phyloP scores from a whole-genome alignment of 106 monocot genomes.

The Dendrobium catenatum region DNA sequence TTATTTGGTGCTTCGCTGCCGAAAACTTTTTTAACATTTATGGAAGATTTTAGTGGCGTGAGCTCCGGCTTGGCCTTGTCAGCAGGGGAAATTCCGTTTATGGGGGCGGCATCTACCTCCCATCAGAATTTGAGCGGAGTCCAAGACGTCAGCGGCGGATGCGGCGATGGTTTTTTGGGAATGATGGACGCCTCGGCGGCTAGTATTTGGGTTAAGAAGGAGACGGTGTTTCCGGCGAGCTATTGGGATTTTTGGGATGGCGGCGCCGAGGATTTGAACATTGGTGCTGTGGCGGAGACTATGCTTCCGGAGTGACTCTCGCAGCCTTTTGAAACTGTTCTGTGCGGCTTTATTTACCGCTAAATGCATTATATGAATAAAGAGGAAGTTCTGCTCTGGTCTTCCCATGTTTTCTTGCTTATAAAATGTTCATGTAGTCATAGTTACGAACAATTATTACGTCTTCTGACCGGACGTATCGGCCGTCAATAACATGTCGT shows the following conservation, averaged over 20 bases:
- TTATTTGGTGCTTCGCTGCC: neutral
- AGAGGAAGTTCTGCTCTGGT: too few relatives aligned
- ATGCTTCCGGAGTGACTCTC: too few relatives aligned
- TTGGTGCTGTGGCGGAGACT: too few relatives aligned
- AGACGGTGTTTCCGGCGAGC: neutral
- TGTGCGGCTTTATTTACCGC: too few relatives aligned
- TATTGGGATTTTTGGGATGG: constrained; percentile 7
- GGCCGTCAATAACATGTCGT: too few relatives aligned
- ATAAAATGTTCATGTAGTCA: too few relatives aligned
- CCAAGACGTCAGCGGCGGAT: neutral
- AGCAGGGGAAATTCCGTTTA: neutral
- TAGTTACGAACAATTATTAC: too few relatives aligned
- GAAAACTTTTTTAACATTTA: neutral
- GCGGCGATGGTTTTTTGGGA: neutral
- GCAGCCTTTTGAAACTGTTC: too few relatives aligned
- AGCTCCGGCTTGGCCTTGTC: neutral
- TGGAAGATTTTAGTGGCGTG: neutral
- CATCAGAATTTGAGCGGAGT: neutral
- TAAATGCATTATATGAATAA: too few relatives aligned
- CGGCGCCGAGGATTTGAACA: neutral
- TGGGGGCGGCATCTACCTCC: neutral
- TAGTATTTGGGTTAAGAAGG: neutral
- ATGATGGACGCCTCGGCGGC: neutral
- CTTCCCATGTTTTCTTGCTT: too few relatives aligned
- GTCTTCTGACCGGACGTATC: too few relatives aligned